Evolutionary conservation across 345 rosid genomes (phyloP), one percentile per base, ranked within the genome.

Genomic region (Gossypium mustelinum): DNA sequence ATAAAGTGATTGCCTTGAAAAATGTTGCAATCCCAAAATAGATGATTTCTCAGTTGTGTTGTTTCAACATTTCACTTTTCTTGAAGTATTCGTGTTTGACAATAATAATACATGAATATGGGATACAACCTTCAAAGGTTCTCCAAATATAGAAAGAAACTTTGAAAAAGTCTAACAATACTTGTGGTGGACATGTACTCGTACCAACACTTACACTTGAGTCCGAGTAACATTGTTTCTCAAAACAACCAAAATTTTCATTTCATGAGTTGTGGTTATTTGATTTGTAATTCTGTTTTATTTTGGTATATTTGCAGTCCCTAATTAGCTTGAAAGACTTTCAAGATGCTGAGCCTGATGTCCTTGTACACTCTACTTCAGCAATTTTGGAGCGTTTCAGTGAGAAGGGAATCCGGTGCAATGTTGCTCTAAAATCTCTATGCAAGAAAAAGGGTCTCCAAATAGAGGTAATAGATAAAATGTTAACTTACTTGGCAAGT

Each of bases 281-380:
- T 54, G 60, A 43, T 54, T 70, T 39, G 9, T 72, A 67, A 81
- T 72, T 73, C 25, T 78, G 12, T 47, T 45, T 84, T 52, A 68
- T 68, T 56, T 76, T 77, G 82, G 60, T 68, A 48, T 73, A 54
- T 80, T 58, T 80, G 77, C 95, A 92, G 98, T 82, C 84, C 70
- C 68, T 75, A 63, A 82, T 94, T 79, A 82, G 83, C 74, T 80
- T 93, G 82, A 85, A 88, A 82, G 94, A 92, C 78, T 91, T 91
- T 84, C 95, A 90, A 86, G 98, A 91, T 79, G 98, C 97, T 1
- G 98, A 94, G 77, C 91, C 97, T 63, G 98, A 91, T 81, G 72
- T 80, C 73, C 86, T 94, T 76, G 92, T 78, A 43, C 89, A 94
- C 84, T 91, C 89, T 24, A 85, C 88, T 70, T 76, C 86, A 34